Evolutionary conservation across 768 basidiomycete genomes (phyloP).

Genomic region (Psilocybe azurescens): DNA sequence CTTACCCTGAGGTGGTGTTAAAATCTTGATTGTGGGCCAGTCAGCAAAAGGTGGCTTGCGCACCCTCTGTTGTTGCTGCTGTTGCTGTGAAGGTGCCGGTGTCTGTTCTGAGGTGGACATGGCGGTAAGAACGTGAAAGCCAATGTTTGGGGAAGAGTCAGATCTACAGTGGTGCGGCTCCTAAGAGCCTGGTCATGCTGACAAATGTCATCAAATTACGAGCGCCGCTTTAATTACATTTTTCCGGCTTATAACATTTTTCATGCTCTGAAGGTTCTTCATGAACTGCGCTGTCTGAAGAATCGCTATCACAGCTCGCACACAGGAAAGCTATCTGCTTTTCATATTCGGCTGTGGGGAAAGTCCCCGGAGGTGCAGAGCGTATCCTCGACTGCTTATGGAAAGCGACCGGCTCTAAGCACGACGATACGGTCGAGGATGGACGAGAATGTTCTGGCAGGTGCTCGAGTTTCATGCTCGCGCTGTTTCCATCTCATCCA

Average conservation of each 20-base stretch:
- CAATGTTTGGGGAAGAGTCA: constrained; percentile 16
- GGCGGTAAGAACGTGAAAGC: constrained; percentile 19
- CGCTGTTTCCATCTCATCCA: constrained; percentile 54
- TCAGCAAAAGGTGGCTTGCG: constrained; percentile 47
- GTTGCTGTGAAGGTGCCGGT: constrained; percentile 27
- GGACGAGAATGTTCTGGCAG: constrained; percentile 52
- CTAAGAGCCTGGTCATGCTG: constrained; percentile 12
- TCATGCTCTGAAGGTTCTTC: constrained; percentile 15
- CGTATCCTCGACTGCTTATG: constrained; percentile 56
- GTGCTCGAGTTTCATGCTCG: constrained; percentile 22
- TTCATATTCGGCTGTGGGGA: constrained; percentile 77
- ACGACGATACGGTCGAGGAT: constrained; percentile 63
- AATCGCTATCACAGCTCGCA: constrained; percentile 87
- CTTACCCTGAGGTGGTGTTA: constrained; percentile 56
- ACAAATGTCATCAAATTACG: constrained; percentile 16
- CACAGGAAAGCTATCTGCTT: constrained; percentile 59
- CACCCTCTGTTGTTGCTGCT: constrained; percentile 36
- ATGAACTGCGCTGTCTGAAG: constrained; percentile 63
- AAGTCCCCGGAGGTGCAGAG: constrained; percentile 94
- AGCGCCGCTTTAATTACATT: constrained; percentile 26
- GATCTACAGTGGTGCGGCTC: constrained; percentile 17
- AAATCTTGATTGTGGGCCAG: constrained; percentile 60
- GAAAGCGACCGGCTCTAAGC: constrained; percentile 81
- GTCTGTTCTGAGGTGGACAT: constrained; percentile 39
- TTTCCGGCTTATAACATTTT: constrained; percentile 24